Conservation (phyloP, 768 basidiomycete genomes). For the Termitomyces sp. region DNA sequence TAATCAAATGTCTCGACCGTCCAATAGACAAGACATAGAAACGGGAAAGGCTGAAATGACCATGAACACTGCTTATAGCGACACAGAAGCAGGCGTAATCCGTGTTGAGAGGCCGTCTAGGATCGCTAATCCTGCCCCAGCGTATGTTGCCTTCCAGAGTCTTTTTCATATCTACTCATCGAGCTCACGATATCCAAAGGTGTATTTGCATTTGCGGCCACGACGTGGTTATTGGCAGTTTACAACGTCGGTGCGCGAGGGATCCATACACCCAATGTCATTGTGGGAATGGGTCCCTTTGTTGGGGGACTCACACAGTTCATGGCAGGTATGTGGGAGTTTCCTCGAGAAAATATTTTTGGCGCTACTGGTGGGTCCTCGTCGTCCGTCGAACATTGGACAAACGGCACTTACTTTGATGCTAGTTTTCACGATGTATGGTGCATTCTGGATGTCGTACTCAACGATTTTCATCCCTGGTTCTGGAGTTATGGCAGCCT, state of each 20-base stretch:
- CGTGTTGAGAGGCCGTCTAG: slow-evolving; percentile 11
- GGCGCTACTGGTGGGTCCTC: slow-evolving; percentile 49
- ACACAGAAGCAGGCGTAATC: not conserved
- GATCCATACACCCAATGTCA: slow-evolving; percentile 48
- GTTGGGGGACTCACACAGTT: slow-evolving; percentile 72
- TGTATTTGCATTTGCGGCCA: slow-evolving; percentile 32
- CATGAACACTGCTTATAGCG: not conserved
- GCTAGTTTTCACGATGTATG: slow-evolving; percentile 68
- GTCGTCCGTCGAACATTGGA: not conserved
- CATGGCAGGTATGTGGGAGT: slow-evolving; percentile 79
- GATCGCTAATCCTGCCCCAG: slow-evolving; percentile 27
- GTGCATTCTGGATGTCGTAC: slow-evolving; percentile 79
- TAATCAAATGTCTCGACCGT: not conserved
- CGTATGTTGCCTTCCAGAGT: slow-evolving; percentile 16
- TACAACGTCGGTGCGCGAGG: slow-evolving; percentile 52
- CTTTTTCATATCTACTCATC: not conserved
- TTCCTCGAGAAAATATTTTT: slow-evolving; percentile 55
- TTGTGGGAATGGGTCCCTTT: slow-evolving; percentile 73
- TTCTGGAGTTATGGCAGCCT: slow-evolving; percentile 52
- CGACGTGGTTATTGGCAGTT: slow-evolving; percentile 65
- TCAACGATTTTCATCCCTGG: slow-evolving; percentile 61
- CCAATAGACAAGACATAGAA: slow-evolving; percentile 2
- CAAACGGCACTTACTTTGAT: not conserved
- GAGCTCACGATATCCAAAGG: slow-evolving; percentile 16
- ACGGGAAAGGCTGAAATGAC: not conserved